Evolutionary conservation across 176 grass and related monocot genomes (phyloP), one percentile per base, ranked within the genome.

Genomic region (Luzula sylvatica): DNA sequence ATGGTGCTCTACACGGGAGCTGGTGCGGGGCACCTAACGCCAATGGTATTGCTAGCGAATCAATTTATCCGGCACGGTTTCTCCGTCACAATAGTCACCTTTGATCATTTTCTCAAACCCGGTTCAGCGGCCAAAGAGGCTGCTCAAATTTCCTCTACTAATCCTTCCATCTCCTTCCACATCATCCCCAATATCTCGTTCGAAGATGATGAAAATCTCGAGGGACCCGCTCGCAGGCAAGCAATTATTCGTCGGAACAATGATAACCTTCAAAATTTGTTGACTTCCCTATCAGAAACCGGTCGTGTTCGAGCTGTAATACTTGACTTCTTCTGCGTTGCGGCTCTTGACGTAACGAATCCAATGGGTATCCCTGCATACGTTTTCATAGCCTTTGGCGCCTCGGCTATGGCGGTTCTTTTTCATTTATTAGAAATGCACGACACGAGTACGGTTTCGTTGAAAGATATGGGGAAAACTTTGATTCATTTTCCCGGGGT

Each of bases 31-130:
- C 80, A 82, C 53, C 68, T 78, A 3, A 55, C 46, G 23, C 72
- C 86, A 2, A 66, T 64, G 58, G 53, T 83, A 25, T 24, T 66
- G 54, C 79, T 88, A 11, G 79, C 79, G 47, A 73, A 63, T 50
- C 25, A 66, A 2, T 76, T 89, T 61, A 6, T 53, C 24, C 53
- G 23, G 11, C 60, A 67, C 38, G 65, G 65, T 8, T 32, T 75
- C 11, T 55, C 41, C 8, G 60, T 61, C 43, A 75, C 55, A 7
- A 11, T 75, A 1, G 69, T 65, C 13, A 50, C 65, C 58, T 38
- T 40, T 20, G 47, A 77, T n/a, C 53, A 70, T 39, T 73, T 50
- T 0, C 3, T 38, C 29, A 52, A 42, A 23, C 9, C 54, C 1
- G 53, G 51, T 0, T 27, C 19, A 24, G 66, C 66, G 6, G 20